A percentile compares a stretch with the other conserved stretches of the same genome.
Conservation (phyloP, 73 alveolate genomes). For the Paramecium biaurelia region DNA sequence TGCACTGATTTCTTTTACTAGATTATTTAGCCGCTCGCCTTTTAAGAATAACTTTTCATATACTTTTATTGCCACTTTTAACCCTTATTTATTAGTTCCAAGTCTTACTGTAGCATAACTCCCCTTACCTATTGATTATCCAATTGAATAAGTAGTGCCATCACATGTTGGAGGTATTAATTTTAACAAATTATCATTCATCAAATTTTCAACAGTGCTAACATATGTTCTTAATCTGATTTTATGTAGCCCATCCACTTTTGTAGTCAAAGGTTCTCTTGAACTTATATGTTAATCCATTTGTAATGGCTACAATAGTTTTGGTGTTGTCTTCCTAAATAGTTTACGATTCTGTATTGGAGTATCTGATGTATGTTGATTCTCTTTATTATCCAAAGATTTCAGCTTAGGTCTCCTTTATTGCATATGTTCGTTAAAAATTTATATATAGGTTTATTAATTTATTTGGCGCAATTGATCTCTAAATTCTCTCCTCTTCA, state of each 20-base stretch:
- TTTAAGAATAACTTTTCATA: constrained; percentile 82
- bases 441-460: neutral
- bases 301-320: neutral
- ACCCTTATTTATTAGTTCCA: constrained; percentile 81
- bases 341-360: constrained; percentile 14
- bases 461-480: neutral
- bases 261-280: constrained; percentile 18
- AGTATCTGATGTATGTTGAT: neutral
- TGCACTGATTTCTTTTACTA: constrained; percentile 9
- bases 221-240: neutral
- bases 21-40: constrained; percentile 72
- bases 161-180: constrained; percentile 63
- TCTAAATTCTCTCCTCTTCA: neutral
- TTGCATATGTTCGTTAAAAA: constrained; percentile 28
- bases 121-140: constrained; percentile 85
- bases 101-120: constrained; percentile 91
- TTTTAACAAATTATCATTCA: constrained; percentile 28
- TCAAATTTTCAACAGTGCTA: neutral
- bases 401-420: constrained; percentile 7
- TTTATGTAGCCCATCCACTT: neutral
- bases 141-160: constrained; percentile 71
- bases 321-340: neutral
- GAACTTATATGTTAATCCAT: neutral
- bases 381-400: constrained; percentile 41
- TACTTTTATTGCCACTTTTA: constrained; percentile 88